Conservation (phyloP, 1,284 basidiomycete genomes). For the Polyporus tsugae region DNA sequence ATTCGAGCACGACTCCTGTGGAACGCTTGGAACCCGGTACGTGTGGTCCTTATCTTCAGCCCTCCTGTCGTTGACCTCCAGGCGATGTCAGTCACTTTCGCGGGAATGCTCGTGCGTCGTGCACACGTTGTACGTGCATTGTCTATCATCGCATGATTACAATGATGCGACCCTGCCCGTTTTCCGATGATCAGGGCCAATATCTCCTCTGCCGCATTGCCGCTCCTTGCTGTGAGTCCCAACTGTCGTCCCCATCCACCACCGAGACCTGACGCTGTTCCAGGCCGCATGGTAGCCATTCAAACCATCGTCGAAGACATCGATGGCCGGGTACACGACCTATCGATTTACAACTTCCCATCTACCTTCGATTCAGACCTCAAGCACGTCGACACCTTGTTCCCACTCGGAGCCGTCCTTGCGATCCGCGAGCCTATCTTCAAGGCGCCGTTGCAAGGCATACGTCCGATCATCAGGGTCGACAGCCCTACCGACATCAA, state of each 20-base stretch:
- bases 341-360: conserved; percentile 43
- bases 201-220: conserved; percentile 34
- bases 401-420: conserved; percentile 42
- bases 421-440: conserved; percentile 45
- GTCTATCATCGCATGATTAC: background rate
- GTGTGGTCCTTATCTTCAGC: background rate
- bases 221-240: conserved; percentile 26
- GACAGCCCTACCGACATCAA: conserved; percentile 43
- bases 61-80: background rate
- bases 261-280: background rate
- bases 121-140: conserved; percentile 18
- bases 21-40: conserved; percentile 20
- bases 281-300: conserved; percentile 28
- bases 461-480: conserved; percentile 38
- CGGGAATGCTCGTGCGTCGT: conserved; percentile 23
- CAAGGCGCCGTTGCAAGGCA: conserved; percentile 34
- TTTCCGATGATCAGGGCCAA: conserved; percentile 23
- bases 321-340: conserved; percentile 34
- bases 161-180: background rate
- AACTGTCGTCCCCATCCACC: too few relatives aligned
- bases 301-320: conserved; percentile 41
- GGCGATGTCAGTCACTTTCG: conserved; percentile 19
- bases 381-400: conserved; percentile 38
- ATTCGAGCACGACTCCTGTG: conserved; percentile 23
- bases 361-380: conserved; percentile 31